Conservation (phyloP, 768 basidiomycete species). For the Daedalea quercina region DNA sequence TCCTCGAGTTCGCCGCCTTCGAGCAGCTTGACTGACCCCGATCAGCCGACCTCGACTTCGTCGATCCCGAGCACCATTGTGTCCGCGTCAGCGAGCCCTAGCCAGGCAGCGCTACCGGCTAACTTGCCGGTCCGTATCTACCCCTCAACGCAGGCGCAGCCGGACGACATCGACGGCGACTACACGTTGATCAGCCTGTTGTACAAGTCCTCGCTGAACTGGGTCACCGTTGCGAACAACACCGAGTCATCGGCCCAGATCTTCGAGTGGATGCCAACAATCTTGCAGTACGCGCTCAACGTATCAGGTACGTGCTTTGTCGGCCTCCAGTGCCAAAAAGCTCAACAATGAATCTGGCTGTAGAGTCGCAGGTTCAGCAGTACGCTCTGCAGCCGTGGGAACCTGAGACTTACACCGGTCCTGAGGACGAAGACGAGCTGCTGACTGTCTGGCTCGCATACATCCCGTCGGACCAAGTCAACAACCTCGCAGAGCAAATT, state of each 20-base stretch:
- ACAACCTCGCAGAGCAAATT: slow-evolving; percentile 58
- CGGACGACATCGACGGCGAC: slow-evolving; percentile 24
- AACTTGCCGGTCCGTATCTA: slow-evolving; percentile 58
- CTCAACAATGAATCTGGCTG: not conserved
- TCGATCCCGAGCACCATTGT: slow-evolving; percentile 14
- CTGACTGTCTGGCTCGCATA: slow-evolving; percentile 69
- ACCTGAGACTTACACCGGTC: slow-evolving; percentile 46
- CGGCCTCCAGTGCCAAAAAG: not conserved
- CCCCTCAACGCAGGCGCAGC: slow-evolving; percentile 26
- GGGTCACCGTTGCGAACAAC: slow-evolving; percentile 60
- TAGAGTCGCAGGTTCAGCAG: slow-evolving; percentile 30
- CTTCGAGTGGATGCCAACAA: slow-evolving; percentile 59
- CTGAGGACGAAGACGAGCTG: slow-evolving; percentile 41
- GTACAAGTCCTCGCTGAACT: slow-evolving; percentile 53
- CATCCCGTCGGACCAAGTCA: slow-evolving; percentile 50
- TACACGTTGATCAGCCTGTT: slow-evolving; percentile 56
- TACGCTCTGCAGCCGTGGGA: slow-evolving; percentile 66
- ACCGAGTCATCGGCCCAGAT: slow-evolving; percentile 64
- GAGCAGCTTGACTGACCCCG: slow-evolving; percentile 30
- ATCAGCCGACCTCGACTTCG: slow-evolving; percentile 27
- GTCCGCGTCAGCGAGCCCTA: slow-evolving; percentile 20
- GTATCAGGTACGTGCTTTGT: slow-evolving; percentile 30
- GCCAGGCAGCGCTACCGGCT: slow-evolving; percentile 40
- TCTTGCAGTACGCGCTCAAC: slow-evolving; percentile 40
- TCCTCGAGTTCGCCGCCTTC: slow-evolving; percentile 10